Conservation (phyloP, 768 basidiomycete species). For the Ephemerocybe angulata region DNA sequence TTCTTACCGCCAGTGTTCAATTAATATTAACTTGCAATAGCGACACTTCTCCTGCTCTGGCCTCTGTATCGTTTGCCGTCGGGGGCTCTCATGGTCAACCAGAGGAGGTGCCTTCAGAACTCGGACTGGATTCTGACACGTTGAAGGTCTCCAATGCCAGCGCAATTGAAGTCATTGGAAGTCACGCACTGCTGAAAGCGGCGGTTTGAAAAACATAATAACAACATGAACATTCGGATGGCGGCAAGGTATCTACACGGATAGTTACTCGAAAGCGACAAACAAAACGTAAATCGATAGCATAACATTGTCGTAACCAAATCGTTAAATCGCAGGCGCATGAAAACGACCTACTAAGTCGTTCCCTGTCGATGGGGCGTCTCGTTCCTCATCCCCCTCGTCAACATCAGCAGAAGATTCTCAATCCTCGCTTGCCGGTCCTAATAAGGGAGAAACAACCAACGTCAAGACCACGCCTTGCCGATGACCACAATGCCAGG, state of each 20-base stretch:
- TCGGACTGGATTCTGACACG: too few species aligned
- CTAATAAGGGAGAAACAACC: slow-evolving; percentile 27
- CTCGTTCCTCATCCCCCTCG: slow-evolving; percentile 60
- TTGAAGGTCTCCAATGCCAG: too few species aligned
- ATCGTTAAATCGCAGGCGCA: background rate
- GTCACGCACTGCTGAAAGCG: too few species aligned
- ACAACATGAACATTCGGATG: background rate
- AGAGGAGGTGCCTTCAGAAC: too few species aligned
- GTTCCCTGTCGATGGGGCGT: slow-evolving; percentile 18
- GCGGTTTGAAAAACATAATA: background rate
- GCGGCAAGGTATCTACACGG: too few species aligned
- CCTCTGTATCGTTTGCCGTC: too few species aligned
- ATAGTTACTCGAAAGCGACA: background rate
- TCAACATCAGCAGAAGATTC: slow-evolving; percentile 62
- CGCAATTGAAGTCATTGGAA: too few species aligned
- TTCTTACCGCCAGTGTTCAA: too few species aligned
- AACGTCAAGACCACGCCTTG: background rate
- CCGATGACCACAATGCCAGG: background rate
- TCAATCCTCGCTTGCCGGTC: slow-evolving; percentile 80
- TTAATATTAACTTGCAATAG: too few species aligned
- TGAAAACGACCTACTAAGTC: background rate
- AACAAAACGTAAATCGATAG: background rate
- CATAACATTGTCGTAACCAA: too few species aligned
- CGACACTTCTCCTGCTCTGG: too few species aligned
- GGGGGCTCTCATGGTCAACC: too few species aligned